These are phyloP conservation scores for Zymoseptoria tritici DNA, from an alignment of 2,329 filamentous ascomycete species.

Conservation along the genomic window DNA sequence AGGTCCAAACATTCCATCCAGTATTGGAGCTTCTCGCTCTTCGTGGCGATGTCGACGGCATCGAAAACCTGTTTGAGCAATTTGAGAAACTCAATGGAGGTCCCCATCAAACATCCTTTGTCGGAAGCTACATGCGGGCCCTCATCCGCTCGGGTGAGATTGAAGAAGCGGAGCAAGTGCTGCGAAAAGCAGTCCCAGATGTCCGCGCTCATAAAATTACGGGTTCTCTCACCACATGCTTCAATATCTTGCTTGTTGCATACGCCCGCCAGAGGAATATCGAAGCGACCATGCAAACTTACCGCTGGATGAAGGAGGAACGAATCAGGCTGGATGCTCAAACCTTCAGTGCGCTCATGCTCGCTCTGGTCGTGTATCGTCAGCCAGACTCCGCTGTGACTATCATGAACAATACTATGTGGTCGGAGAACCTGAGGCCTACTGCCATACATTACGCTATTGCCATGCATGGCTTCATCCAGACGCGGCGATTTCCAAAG, in stretches of 20 bases:
- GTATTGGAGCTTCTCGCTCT: slow-evolving; percentile 65
- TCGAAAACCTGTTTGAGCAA: slow-evolving; percentile 55
- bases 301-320: slow-evolving; percentile 48
- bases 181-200: slow-evolving; percentile 45
- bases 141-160: slow-evolving; percentile 44
- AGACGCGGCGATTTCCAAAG: slow-evolving; percentile 36
- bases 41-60: slow-evolving; percentile 65
- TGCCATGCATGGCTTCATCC: slow-evolving; percentile 45
- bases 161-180: slow-evolving; percentile 42
- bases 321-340: slow-evolving; percentile 46
- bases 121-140: slow-evolving; percentile 59
- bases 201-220: slow-evolving; percentile 37
- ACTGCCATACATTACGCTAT: slow-evolving; percentile 48
- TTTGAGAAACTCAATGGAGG: slow-evolving; percentile 51
- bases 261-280: slow-evolving; percentile 59
- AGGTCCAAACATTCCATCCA: slow-evolving; percentile 60
- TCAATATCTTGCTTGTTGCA: slow-evolving; percentile 69
- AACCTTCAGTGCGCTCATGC: slow-evolving; percentile 57
- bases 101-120: slow-evolving; percentile 49
- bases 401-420: slow-evolving; percentile 47
- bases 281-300: slow-evolving; percentile 45
- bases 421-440: slow-evolving; percentile 36
- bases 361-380: slow-evolving; percentile 45
- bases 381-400: slow-evolving; percentile 50
- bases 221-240: slow-evolving; percentile 56